A percentile compares a stretch with the other conserved stretches of the same genome.
Conservation (phyloP, 1,284 basidiomycete genomes). For the Sutorius eximius region DNA sequence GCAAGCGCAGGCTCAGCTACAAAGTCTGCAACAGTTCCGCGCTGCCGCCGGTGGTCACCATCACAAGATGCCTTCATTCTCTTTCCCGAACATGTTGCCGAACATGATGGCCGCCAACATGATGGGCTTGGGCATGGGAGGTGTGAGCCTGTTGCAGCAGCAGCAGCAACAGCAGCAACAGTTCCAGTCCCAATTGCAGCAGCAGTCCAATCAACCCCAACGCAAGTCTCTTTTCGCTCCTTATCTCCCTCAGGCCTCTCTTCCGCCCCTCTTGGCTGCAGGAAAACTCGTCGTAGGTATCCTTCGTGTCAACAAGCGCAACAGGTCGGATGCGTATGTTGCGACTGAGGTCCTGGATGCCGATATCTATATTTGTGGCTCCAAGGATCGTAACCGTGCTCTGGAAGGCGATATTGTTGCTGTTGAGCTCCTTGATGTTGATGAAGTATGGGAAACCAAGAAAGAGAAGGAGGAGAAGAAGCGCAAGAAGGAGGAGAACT, state of each 20-base stretch:
- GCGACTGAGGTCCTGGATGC: constrained; percentile 98
- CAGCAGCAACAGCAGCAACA: constrained; percentile 77
- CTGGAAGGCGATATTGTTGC: constrained; percentile 99
- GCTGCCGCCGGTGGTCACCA: constrained; percentile 94
- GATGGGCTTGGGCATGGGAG: constrained; percentile 83
- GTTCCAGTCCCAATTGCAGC: constrained; percentile 88
- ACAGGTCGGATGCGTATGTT: constrained; percentile 98
- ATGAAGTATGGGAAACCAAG: constrained; percentile 98
- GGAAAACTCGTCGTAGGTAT: constrained; percentile 98
- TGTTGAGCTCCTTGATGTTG: constrained; percentile 95
- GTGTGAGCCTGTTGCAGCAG: constrained; percentile 78
- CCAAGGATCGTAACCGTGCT: constrained; percentile 98
- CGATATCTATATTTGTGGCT: constrained; percentile 98
- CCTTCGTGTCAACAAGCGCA: constrained; percentile 97
- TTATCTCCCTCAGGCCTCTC: constrained; percentile 95
- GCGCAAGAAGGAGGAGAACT: constrained; percentile 98
- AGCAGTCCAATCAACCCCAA: constrained; percentile 86
- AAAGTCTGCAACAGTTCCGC: constrained; percentile 96
- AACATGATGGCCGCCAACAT: constrained; percentile 95
- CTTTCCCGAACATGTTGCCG: constrained; percentile 94
- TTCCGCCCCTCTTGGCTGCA: constrained; percentile 95
- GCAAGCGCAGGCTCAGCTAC: constrained; percentile 94
- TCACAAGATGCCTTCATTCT: constrained; percentile 96
- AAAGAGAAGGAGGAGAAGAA: constrained; percentile 99
- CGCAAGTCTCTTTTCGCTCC: constrained; percentile 99